Base-by-base conservation (phyloP, 768 basidiomycete species). In the Lactarius evosmus region DNA sequence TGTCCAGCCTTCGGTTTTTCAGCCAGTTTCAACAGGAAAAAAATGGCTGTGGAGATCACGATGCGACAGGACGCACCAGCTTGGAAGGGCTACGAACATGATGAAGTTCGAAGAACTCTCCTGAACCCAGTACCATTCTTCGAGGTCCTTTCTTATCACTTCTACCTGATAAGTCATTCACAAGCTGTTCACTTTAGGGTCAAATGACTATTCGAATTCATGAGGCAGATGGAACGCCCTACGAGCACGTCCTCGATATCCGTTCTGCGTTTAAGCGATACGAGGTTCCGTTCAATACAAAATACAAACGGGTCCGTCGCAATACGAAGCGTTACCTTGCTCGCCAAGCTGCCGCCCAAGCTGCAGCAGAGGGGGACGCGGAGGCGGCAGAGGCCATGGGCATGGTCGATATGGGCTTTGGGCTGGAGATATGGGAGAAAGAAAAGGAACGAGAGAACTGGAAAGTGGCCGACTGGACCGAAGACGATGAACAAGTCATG, bases 131-230 rank as follows among this genome's bases (percentile, higher is more conserved):
- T 97, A 1, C 78, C 84, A 7, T 86, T 92, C 69, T 99, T 99
- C 69, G 95, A 98, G 78, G 92, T 92, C 63, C 19, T 79, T 70
- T 14, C 55, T 56, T 22, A 40, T 49, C 9, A 14, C 36, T 27
- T 34, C 25, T 60, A 14, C 36, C 5, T 55, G 29, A 49, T 29
- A 30, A 25, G 32, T 17, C 27, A 25, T 17, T 56, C 17, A 38
- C 12, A 60, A 33, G 52, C 49, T 11, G 52, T 25, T 61, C 60
- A 17, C 22, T 32, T 58, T 61, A 94, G 87, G 97, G 97, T 19
- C 93, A 95, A 80, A 93, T 99, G 89, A 98, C 97, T 30, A 89
- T 99, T 63, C 92, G 97, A 33, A 97, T 98, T 57, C 96, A 98
- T 71, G 97, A 99, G 79, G 97, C 96, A 0, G 97, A 99, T 73